Evolutionary conservation across 73 alveolate species (phyloP), one percentile per base, ranked within the genome.

Genomic region (Vitrella brassicaformis): DNA sequence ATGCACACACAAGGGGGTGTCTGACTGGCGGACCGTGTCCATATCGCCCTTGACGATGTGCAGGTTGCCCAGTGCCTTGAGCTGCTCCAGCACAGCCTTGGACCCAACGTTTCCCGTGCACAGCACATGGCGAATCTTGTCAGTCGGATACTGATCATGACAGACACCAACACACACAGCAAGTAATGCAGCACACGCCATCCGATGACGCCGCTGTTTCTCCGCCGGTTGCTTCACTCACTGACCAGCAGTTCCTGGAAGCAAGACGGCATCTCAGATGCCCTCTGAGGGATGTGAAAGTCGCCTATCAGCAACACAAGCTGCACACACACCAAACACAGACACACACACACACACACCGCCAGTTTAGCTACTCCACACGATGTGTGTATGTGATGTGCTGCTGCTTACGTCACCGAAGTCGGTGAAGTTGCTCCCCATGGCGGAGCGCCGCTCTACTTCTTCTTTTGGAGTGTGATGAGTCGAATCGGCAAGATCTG

Each of bases 101-200:
- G 92, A 84, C 25, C 96, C 96, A 26, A 87, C 77, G 69, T 90
- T 90, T n/a, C 96, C 96, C 56, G 92, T 88, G 32, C 92, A 90
- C 56, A 90, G 78, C 47, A 90, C 96, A 71, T 90, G 89, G 71
- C 88, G 89, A 72, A 90, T 68, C 73, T 90, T 90, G 71, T 87
- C 88, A 18, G 96, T 93, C 27, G 4, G 4, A 4, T 39, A 14
- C 56, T 8, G 22, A 39, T 4, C 22, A 4, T 8, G 56, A 39
- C 56, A 39, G 56, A n/a, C 14, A 39, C 4, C 22, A 39, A 39
- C 56, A 39, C 22, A 39, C 22, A 39, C 22, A 14, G 4, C 56
- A 39, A 39, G 56, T 14, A 39, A 4, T 8, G 14, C 56, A 39
- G 14, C 22, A 14, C 14, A 14, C 14, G 56, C 22, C 56, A 39